These are phyloP conservation scores for Phytophthora macrochlamydospora DNA, from an alignment of 352 stramenopile genomes.

Conservation along the genomic window DNA sequence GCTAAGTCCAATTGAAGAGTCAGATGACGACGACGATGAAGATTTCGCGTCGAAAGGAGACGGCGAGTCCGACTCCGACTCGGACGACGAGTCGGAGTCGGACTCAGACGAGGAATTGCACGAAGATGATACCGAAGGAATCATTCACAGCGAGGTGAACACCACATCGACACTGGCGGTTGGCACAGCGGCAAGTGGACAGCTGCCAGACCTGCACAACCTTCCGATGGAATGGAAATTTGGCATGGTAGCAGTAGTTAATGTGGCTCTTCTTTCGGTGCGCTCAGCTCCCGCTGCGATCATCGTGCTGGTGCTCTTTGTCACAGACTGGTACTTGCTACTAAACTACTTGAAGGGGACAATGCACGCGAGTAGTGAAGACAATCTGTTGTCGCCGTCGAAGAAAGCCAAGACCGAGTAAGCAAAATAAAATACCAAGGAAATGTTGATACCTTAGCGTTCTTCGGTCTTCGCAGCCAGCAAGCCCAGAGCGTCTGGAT, in stretches of 20 bases:
- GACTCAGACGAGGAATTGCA: conserved; percentile 36
- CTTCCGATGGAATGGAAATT: conserved; percentile 46
- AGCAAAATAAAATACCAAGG: conserved; percentile 5
- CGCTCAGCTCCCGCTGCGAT: conserved; percentile 26
- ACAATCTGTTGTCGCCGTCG: conserved; percentile 11
- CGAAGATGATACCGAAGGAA: conserved; percentile 30
- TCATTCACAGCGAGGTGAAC: conserved; percentile 9
- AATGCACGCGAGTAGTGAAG: neutral
- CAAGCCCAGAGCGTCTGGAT: conserved; percentile 34
- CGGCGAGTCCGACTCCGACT: conserved; percentile 42
- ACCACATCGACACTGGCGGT: neutral
- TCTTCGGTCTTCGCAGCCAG: conserved; percentile 9
- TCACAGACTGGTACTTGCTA: conserved; percentile 37
- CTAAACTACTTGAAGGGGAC: conserved; percentile 29
- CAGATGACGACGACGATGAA: conserved; percentile 49
- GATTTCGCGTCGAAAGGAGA: conserved; percentile 48
- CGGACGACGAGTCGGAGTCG: conserved; percentile 41
- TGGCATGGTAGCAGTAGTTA: conserved; percentile 29
- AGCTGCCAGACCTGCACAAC: conserved; percentile 27
- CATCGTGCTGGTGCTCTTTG: conserved; percentile 35
- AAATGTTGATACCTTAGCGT: conserved; percentile 1
- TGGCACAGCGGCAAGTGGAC: conserved; percentile 7
- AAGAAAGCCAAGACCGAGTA: conserved; percentile 34
- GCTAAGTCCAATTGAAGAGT: conserved; percentile 34
- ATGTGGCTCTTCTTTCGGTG: conserved; percentile 36